Evolutionary conservation across 106 monocot genomes (phyloP), one percentile per base, ranked within the genome.

Genomic region (Narthecium ossifragum): DNA sequence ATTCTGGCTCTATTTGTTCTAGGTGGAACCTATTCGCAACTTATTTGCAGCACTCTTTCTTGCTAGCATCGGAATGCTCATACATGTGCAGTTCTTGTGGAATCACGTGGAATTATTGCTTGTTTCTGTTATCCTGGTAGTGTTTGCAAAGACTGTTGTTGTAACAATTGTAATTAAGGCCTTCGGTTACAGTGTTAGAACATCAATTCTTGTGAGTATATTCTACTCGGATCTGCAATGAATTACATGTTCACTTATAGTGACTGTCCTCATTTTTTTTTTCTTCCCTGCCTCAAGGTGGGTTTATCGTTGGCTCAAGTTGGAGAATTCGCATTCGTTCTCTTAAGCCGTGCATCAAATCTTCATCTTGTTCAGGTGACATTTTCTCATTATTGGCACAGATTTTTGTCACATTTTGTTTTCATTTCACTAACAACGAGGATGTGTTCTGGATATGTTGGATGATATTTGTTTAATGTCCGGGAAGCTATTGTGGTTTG

Each of bases 1-100:
- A n/a, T n/a, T n/a, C n/a, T n/a, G 17, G 11, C 10, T 14, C 32
- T 27, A 60, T 57, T 15, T 60, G 33, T 26, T 17, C 63, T 73
- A 98, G 96, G 87, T 98, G 54, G 96, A 98, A 64, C 54, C 86
- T 12, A 98, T 98, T 29, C 86, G 96, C 22, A 98, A 98, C 65
- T 67, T 98, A 45, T 98, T 98, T 87, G 90, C 96, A 59, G 96
- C 96, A 53, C 86, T 98, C 43, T 98, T 98, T 59, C 90, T 98
- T 68, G 83, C 96, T 31, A 90, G 86, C 79, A 90, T 98, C 64
- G 96, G 96, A 57, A 90, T 98, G 96, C 76, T 98, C 37, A 98
- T 98, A 65, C 83, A 98, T 63, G 78, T 98, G 34, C 85, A 87
- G 36, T 98, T 98, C 70, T 70, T 98, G 39, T 98, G 96, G 96